These are phyloP conservation scores for Colletotrichum sp. DNA, from an alignment of 2,329 filamentous ascomycete species.

Conservation along the genomic window DNA sequence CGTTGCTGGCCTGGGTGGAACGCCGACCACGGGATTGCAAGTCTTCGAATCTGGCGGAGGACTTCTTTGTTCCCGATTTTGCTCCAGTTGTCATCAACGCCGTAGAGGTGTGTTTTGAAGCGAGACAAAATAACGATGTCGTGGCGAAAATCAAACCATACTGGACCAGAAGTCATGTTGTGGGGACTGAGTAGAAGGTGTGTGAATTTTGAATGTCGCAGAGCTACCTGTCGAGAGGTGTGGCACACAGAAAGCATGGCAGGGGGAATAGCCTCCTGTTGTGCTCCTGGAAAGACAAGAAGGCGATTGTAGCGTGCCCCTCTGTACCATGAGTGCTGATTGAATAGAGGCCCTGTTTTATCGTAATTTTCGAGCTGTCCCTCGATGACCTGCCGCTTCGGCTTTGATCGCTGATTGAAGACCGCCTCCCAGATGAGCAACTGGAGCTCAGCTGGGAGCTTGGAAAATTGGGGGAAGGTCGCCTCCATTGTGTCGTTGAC, in stretches of 20 bases:
- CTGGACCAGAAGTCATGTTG: background rate
- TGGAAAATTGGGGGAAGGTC: background rate
- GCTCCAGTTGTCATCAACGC: background rate
- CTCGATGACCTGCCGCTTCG: background rate
- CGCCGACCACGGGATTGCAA: background rate
- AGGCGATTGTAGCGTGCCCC: background rate
- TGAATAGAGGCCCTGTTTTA: background rate
- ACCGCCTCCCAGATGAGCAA: background rate
- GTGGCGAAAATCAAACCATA: background rate
- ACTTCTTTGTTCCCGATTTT: background rate
- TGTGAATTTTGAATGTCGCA: background rate
- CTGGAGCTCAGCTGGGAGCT: background rate
- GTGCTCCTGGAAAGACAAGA: background rate
- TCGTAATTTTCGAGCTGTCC: background rate
- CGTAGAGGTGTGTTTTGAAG: background rate
- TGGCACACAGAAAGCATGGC: background rate
- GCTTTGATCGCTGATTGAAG: background rate
- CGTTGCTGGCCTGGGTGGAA: background rate
- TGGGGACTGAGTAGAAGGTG: background rate
- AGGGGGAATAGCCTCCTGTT: background rate
- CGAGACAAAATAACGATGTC: background rate
- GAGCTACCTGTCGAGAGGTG: background rate
- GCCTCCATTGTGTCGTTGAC: background rate
- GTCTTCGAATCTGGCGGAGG: background rate
- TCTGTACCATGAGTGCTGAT: background rate